Base-by-base conservation (phyloP, 2,329 filamentous ascomycete genomes). In the Colletotrichum lentis region DNA sequence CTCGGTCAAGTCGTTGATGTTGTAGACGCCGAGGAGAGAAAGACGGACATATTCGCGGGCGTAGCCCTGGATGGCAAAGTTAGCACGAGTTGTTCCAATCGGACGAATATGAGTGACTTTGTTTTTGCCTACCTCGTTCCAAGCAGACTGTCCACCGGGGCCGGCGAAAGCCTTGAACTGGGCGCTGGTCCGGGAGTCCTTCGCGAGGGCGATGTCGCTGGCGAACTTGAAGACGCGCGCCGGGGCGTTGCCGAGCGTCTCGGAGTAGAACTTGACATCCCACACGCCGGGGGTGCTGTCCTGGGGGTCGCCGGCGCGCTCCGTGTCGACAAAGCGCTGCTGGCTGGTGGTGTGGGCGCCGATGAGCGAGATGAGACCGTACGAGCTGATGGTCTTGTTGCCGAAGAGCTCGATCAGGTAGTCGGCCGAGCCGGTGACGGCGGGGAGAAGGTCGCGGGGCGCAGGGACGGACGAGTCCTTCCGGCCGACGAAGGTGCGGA, bases 1-100 rank as follows among this genome's bases (percentile, higher is more conserved):
- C 69, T 87, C 85, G 11, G 80, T 83, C 50, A 88, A 75, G 35
- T 77, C 74, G 74, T 87, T 86, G 74, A 87, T 83, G 72, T 86
- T 86, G 72, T 85, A 80, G 18, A 87, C 84, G 1, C 85, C 85
- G 10, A 88, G 80, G 3, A 87, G 76, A 44, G 81, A 84, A 27
- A 88, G 77, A 14, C 84, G 83, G 53, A 85, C 79, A 71, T 87
- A 87, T 16, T 83, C 84, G 52, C 79, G 78, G 2, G 84, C 81
- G 61, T 85, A 87, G 39, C 82, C 84, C 69, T 75, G 22, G 16
- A 24, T 5, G 3, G 27, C 27, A 55, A 7, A 37, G 47, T 62
- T 16, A 62, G 59, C 2, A 46, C n/a, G 20, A n/a, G 8, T 14
- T 10, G 20, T 46, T 10, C 11, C 6, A n/a, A 10, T 7, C 31